Percentiles rank a stretch among this genome's conserved stretches.
Evolutionary conservation across 495 filamentous ascomycete species (phyloP).

Genomic region (Bacidia gigantensis): DNA sequence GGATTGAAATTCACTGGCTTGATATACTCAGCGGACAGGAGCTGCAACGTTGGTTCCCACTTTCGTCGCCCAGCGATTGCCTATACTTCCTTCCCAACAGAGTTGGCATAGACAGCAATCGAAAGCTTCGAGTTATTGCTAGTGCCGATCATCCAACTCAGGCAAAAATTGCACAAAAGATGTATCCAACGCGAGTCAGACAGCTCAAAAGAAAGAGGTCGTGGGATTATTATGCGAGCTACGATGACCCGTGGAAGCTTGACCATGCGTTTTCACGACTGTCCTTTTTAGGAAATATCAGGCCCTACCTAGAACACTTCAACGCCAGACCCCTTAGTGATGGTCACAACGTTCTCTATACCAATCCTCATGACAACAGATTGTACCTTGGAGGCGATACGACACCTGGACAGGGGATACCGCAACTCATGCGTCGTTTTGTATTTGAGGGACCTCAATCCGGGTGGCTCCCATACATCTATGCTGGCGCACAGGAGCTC

Average conservation of each 20-base stretch:
- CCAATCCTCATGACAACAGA: constrained; percentile 43
- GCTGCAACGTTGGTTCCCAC: constrained; percentile 49
- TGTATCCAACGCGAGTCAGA: background rate
- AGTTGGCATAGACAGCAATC: constrained; percentile 33
- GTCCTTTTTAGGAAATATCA: background rate
- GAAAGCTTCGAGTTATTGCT: constrained; percentile 54
- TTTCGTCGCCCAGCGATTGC: constrained; percentile 51
- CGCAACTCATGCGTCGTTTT: constrained; percentile 32
- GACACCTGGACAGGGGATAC: constrained; percentile 38
- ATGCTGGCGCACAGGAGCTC: constrained; percentile 46
- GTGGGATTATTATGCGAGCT: constrained; percentile 3
- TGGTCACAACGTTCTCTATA: constrained; percentile 56
- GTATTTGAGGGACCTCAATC: constrained; percentile 18
- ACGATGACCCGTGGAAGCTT: constrained; percentile 19
- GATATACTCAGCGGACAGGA: constrained; percentile 46
- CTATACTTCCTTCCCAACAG: constrained; percentile 53
- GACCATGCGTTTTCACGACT: constrained; percentile 23
- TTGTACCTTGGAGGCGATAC: constrained; percentile 57
- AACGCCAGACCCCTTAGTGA: constrained; percentile 56
- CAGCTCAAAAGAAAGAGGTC: background rate
- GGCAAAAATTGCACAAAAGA: background rate
- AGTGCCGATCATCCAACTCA: constrained; percentile 39
- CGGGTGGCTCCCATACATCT: constrained; percentile 30
- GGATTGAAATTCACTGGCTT: constrained; percentile 62
- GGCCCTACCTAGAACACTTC: constrained; percentile 38